Evolutionary conservation across 371 early-diverging fungal species (phyloP), one percentile per base, ranked within the genome.

Genomic region (Circinella minor): DNA sequence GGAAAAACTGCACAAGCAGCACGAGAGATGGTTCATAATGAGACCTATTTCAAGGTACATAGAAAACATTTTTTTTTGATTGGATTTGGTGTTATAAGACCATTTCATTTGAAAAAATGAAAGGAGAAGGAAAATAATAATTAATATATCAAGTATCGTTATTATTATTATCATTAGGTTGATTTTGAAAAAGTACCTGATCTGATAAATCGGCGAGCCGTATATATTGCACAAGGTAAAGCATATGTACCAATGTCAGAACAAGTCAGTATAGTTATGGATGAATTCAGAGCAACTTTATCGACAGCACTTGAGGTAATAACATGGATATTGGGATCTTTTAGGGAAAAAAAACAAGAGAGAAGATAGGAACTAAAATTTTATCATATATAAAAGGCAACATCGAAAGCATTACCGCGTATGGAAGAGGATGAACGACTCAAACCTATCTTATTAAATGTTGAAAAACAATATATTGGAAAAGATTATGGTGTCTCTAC

Each of bases 361-460:
- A n/a, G n/a, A 51, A 51, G 8, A 15, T 13, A 51, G 51, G 43
- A 43, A 43, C 27, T 15, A 55, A 20, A 43, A 20, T 2, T 27
- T 27, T 27, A 27, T 27, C 2, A 27, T 27, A 27, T 27, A 27
- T 27, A 27, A 27, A 27, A 87, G 88, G 78, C 81, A 27, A 90
- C 93, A 4, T 88, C 92, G 37, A 88, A 89, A 69, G 87, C 91
- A 9, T 76, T 98, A 68, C 95, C 96, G 55, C 84, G 91, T 54
- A 86, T 98, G 89, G 97, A 96, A 69, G 96, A 97, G 77, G 97
- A 98, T 73, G 95, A 96, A 71, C 90, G 98, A 34, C 77, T 99
- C 62, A 78, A 91, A 57, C 97, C 98, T 0, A 87, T 98, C 36
- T 84, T 99, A 57, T 79, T 88, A 68, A 95, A 94, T 61, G 84